Percentiles rank a stretch among this genome's conserved stretches.
Evolutionary conservation across 129 eudicot genomes (phyloP).

Genomic region (carrot (Daucus carota)): DNA sequence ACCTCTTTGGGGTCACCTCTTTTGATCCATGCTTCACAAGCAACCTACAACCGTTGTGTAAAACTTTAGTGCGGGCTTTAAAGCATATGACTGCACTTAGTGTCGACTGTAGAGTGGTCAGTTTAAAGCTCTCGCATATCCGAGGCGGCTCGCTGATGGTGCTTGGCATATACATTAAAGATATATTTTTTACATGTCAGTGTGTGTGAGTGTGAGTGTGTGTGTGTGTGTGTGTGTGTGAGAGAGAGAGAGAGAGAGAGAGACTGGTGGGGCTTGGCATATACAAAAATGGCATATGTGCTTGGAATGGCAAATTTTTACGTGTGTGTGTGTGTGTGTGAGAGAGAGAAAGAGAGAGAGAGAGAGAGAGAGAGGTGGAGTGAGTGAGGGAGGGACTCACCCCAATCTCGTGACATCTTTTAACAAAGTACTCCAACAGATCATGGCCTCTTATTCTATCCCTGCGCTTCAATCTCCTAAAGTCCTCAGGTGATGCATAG

Average conservation of each 20-base stretch:
- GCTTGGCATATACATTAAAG: neutral
- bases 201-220: too few species aligned
- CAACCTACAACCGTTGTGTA: conserved; percentile 38
- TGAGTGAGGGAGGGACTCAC: conserved; percentile 23
- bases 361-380: neutral
- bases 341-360: neutral
- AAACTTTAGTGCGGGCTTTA: neutral
- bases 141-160: neutral
- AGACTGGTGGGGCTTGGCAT: too few species aligned
- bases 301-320: neutral
- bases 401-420: conserved; percentile 79
- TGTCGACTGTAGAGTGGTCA: neutral
- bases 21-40: conserved; percentile 92
- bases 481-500: conserved; percentile 92
- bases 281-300: neutral
- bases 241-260: too few species aligned
- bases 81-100: neutral
- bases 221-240: too few species aligned
- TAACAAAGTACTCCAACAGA: conserved; percentile 84
- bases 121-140: neutral
- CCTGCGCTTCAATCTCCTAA: conserved; percentile 40
- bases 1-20: conserved; percentile 84
- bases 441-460: conserved; percentile 69
- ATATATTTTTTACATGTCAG: too few species aligned
- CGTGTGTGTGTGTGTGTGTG: neutral